These are phyloP conservation scores for Fragaria nilgerrensis DNA, from an alignment of 306 rosid species.

Conservation along the genomic window DNA sequence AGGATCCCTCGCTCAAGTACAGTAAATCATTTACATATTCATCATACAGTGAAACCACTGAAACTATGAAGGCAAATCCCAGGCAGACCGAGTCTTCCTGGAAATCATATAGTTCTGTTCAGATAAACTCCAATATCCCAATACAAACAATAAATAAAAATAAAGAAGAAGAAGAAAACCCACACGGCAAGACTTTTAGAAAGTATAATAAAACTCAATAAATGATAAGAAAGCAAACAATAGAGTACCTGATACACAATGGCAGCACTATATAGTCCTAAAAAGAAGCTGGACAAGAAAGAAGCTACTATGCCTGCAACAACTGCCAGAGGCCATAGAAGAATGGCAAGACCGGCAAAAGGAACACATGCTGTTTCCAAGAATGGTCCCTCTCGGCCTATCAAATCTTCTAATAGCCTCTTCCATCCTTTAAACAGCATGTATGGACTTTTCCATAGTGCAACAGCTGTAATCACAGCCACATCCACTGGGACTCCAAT, in stretches of 20 bases:
- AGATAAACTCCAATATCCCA: neutral
- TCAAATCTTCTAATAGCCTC: constrained; percentile 75
- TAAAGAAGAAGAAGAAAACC: neutral
- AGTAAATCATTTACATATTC: constrained; percentile 84
- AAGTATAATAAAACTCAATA: neutral
- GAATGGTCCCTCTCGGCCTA: constrained; percentile 89
- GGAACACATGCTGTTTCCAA: constrained; percentile 78
- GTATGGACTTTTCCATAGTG: constrained; percentile 77
- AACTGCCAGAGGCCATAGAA: constrained; percentile 84
- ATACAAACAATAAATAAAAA: neutral
- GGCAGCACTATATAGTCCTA: constrained; percentile 62
- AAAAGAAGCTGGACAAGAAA: constrained; percentile 48
- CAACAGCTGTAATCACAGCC: constrained; percentile 49
- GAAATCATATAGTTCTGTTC: neutral
- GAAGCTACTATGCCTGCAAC: constrained; percentile 55
- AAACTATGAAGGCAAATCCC: constrained; percentile 65
- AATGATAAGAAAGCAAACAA: constrained; percentile 10
- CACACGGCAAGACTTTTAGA: neutral
- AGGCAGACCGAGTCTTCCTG: constrained; percentile 63
- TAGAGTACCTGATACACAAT: constrained; percentile 68
- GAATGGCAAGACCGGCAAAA: constrained; percentile 76
- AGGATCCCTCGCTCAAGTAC: constrained; percentile 75
- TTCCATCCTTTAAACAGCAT: constrained; percentile 84
- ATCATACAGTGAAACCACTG: constrained; percentile 75
- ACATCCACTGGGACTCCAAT: constrained; percentile 56